A percentile compares a stretch with the other conserved stretches of the same genome.
These are phyloP conservation scores for Sutorius eximius DNA, from an alignment of 1,284 basidiomycete species.

Conservation along the genomic window DNA sequence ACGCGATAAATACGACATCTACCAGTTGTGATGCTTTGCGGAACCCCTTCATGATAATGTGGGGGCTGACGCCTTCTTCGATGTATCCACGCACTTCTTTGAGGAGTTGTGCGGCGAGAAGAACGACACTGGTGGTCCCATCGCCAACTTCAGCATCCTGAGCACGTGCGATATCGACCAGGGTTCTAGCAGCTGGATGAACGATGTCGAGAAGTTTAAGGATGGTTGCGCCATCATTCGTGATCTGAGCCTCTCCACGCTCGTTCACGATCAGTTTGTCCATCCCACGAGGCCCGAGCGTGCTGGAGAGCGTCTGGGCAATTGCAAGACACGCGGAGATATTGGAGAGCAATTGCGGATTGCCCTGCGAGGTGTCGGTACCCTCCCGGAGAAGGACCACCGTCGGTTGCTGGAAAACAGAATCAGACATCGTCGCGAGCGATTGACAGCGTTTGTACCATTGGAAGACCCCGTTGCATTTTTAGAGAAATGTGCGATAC, in stretches of 20 bases:
- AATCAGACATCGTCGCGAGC: constrained; percentile 15
- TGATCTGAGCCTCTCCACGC: constrained; percentile 95
- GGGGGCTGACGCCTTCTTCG: constrained; percentile 97
- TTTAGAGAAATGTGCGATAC: constrained; percentile 33
- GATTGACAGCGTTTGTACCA: constrained; percentile 44
- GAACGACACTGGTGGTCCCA: constrained; percentile 94
- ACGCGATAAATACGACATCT: constrained; percentile 29
- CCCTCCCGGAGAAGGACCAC: constrained; percentile 93
- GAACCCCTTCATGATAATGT: constrained; percentile 98
- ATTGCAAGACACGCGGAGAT: constrained; percentile 95
- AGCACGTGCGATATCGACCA: constrained; percentile 96
- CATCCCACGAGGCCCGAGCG: constrained; percentile 98
- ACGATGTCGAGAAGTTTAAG: constrained; percentile 97
- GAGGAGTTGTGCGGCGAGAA: constrained; percentile 91
- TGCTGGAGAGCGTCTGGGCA: constrained; percentile 86
- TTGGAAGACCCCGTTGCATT: constrained; percentile 75
- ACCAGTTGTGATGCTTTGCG: constrained; percentile 87
- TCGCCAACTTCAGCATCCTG: constrained; percentile 99
- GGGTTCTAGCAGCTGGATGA: constrained; percentile 93
- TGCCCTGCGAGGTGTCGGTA: constrained; percentile 96
- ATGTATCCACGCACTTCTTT: constrained; percentile 92
- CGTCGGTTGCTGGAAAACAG: constrained; percentile 77
- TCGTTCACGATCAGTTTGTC: constrained; percentile 95
- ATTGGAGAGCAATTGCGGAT: constrained; percentile 91
- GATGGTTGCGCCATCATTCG: constrained; percentile 98